Base-by-base conservation (phyloP, 148 eudicot genomes). In the Rhododendron henanense region DNA sequence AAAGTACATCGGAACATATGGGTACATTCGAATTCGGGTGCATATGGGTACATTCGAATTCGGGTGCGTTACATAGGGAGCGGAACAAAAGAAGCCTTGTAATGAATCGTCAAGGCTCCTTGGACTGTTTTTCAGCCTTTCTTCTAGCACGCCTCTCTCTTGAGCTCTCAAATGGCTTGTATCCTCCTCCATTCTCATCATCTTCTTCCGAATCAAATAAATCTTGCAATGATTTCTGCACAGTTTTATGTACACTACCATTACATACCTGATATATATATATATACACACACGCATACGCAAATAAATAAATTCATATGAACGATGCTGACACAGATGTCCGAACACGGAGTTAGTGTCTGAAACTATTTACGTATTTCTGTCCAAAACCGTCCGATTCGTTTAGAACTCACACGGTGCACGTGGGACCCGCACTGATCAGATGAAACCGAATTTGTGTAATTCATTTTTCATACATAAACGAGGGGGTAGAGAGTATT, bases 191-290 rank as follows among this genome's bases (percentile, higher is more conserved):
- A 16, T 78, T 86, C 25, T 88, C 92, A 41, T 88, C 92, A 41
- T 77, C 33, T 4, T 83, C 93, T 51, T 93, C 94, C 6, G 90
- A 86, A 0, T 92, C 96, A 15, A 88, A 92, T 21, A 89, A 84
- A 59, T 92, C 92, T 86, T 86, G 87, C 39, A 92, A 86, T 21
- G 96, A 91, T 90, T 93, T 94, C 96, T 94, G 88, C 67, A 85
- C n/a, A 85, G 18, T 25, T 39, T 51, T 18, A 3, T 31, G 5
- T 50, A 37, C 61, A 16, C 47, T 19, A 18, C n/a, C 28, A 21
- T 14, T 11, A 55, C 25, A 47, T 11, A 13, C 14, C 8, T 28
- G 48, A 63, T n/a, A 65, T 18, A 4, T n/a, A n/a, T n/a, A n/a
- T n/a, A n/a, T 10, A 19, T 15, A 28, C 9, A 37, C 41, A 3